Percentiles rank a stretch among this genome's conserved stretches.
Conservation (phyloP, 2,329 filamentous ascomycete species). For the Incumbomyces lentus region DNA sequence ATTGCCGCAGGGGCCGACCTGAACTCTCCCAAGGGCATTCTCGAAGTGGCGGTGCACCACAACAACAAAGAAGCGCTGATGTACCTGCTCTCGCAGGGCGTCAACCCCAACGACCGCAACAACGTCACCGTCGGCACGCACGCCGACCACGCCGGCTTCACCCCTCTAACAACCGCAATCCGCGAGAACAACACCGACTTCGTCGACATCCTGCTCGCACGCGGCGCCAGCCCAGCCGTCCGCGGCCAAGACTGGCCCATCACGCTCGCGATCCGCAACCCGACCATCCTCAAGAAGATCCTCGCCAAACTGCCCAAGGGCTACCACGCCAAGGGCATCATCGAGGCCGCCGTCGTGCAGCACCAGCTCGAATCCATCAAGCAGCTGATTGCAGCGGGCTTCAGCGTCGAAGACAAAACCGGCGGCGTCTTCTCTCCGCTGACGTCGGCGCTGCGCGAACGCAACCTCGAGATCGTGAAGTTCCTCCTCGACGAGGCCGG, state of each 20-base stretch:
- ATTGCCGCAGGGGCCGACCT: constrained; percentile 52
- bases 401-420: constrained; percentile 61
- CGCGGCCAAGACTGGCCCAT: constrained; percentile 62
- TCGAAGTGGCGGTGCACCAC: constrained; percentile 53
- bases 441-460: constrained; percentile 57
- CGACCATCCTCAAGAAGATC: constrained; percentile 49
- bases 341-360: constrained; percentile 59
- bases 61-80: constrained; percentile 52
- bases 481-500: constrained; percentile 53
- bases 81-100: constrained; percentile 51
- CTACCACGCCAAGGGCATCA: constrained; percentile 49
- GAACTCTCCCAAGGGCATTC: constrained; percentile 51
- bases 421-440: constrained; percentile 62
- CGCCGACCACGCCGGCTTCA: constrained; percentile 39
- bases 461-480: constrained; percentile 48
- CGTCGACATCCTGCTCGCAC: constrained; percentile 47
- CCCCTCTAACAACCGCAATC: constrained; percentile 57
- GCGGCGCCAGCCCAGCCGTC: constrained; percentile 52
- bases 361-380: constrained; percentile 59
- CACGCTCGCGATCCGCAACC: constrained; percentile 56
- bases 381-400: constrained; percentile 52
- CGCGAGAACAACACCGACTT: constrained; percentile 49
- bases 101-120: constrained; percentile 51
- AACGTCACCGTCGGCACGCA: constrained; percentile 14
- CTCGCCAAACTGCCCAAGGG: constrained; percentile 45